A percentile compares a stretch with the other conserved stretches of the same genome.
Evolutionary conservation across 2,329 filamentous ascomycete species (phyloP).

Genomic region (Colletotrichum euphorbiae): DNA sequence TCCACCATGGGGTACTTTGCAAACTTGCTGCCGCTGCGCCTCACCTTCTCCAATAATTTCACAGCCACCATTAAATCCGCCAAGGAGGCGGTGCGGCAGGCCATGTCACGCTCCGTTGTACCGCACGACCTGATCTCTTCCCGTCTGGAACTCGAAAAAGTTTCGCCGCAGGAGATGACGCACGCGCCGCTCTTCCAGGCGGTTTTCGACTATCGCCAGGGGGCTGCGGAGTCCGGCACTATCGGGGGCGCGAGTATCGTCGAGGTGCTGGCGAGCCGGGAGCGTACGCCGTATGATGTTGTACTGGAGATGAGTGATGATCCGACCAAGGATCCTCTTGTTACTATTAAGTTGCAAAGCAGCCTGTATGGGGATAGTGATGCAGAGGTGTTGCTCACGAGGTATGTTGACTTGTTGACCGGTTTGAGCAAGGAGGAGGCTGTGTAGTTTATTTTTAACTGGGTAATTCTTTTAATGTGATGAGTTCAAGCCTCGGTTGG

Average conservation of each 20-base stretch:
- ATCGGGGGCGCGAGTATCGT: constrained; percentile 2
- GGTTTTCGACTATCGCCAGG: constrained; percentile 49
- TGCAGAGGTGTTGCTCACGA: neutral
- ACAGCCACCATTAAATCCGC: constrained; percentile 39
- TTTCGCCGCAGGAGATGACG: constrained; percentile 23
- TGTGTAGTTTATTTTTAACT: neutral
- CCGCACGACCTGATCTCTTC: constrained; percentile 62
- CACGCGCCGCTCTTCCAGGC: constrained; percentile 61
- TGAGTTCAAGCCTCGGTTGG: neutral
- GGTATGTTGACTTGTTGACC: neutral
- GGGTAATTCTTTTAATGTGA: neutral
- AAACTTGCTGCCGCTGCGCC: constrained; percentile 61
- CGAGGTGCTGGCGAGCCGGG: constrained; percentile 2
- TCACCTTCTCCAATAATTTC: constrained; percentile 45
- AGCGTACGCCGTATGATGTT: constrained; percentile 13
- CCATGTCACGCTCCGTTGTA: constrained; percentile 55
- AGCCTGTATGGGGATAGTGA: neutral
- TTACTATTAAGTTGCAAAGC: constrained; percentile 1
- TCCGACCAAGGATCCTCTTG: constrained; percentile 8
- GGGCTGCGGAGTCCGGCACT: constrained; percentile 41
- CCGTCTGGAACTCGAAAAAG: constrained; percentile 46
- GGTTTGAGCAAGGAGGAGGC: neutral
- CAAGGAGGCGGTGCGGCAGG: constrained; percentile 47
- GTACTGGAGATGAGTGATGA: constrained; percentile 11
- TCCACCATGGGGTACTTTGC: constrained; percentile 59